Evolutionary conservation across 202 grass and related monocot species (phyloP), one percentile per base, ranked within the genome.

Genomic region (Zoysia matrella): DNA sequence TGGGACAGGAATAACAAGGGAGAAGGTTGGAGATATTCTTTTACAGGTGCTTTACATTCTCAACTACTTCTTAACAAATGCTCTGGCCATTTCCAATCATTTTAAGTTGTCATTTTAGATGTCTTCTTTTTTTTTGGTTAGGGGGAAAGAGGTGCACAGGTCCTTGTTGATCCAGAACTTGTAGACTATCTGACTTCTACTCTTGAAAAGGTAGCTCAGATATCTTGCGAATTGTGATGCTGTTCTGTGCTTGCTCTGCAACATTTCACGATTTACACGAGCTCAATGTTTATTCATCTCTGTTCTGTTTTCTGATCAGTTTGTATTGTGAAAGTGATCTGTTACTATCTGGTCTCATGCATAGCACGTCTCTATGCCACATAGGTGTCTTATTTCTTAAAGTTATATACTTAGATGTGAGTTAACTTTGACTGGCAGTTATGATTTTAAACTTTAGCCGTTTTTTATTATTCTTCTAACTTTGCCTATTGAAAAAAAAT

Each of bases 21-120:
- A 95, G 40, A 94, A 89, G 56, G 80, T 95, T 92, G 96, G 96
- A 85, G 96, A 98, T 92, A 95, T 98, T 74, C 74, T 98, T 85
- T 76, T 98, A 83, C 96, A 98, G 96, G 96, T 97, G 36, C 49
- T 50, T 61, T 86, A 14, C 47, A 65, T 53, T 65, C 54, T 72
- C 71, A 77, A 80, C 55, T 47, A 36, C 52, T 75, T 43, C 15
- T 73, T 74, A 75, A 64, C 18, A 43, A 65, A 72, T 53, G 36
- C 7, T 81, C 8, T 85, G 49, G 44, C 68, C 51, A 86, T 75
- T 52, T 62, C 74, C 65, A 12, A 18, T 1, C 3, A 6, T 67
- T 80, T 45, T 40, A 44, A 46, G n/a, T 66, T 70, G 16, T 57
- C 8, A 40, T 73, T 73, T 71, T 51, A 7, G 39, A 82, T 69